Base-by-base conservation (phyloP, 1,284 basidiomycete genomes). In the Sporisorium iseilematis-ciliati region DNA sequence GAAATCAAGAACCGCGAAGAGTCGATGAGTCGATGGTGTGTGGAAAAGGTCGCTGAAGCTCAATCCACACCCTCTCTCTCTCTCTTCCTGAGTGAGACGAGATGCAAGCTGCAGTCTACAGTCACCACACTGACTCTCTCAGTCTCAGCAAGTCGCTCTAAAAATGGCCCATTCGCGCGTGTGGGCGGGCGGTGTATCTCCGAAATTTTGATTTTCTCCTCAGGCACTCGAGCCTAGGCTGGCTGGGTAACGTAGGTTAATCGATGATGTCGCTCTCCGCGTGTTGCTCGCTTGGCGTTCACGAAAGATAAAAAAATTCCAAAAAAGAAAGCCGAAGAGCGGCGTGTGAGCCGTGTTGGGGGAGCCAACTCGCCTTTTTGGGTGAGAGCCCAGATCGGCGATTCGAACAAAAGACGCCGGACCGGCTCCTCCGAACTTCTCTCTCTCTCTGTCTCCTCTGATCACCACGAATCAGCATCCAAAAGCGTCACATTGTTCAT, bases 371-470 rank as follows among this genome's bases (percentile, higher is more conserved):
- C 46, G 26, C 41, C 40, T 20, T 21, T 33, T 33, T 33, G 25
- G 46, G 7, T 5, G 25, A 40, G 41, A 31, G 26, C 26, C 21
- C n/a, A 25, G 33, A 63, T 63, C 61, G 40, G 48, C 61, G 61
- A 56, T 57, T 21, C 31, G 41, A 12, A 23, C 25, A 20, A 38
- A 26, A 64, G 54, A 57, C 61, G 61, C 54, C 61, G 61, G 61
- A 64, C 61, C 61, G 61, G 61, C 23, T 14, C 18, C 56, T 64
- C 61, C 61, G 54, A 38, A 38, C 35, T 16, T 16, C 12, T 38
- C 35, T 38, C 12, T 38, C 35, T 16, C 35, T 35, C 18, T 20
- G 20, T 35, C 18, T 51, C 3, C 23, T n/a, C 18, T 53, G 51
- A 25, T 49, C 48, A 20, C 43, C 12, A 25, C 14, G 11, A 33